Evolutionary conservation across 2,329 filamentous ascomycete genomes (phyloP), one percentile per base, ranked within the genome.

Genomic region (Drechslerella stenobrocha): DNA sequence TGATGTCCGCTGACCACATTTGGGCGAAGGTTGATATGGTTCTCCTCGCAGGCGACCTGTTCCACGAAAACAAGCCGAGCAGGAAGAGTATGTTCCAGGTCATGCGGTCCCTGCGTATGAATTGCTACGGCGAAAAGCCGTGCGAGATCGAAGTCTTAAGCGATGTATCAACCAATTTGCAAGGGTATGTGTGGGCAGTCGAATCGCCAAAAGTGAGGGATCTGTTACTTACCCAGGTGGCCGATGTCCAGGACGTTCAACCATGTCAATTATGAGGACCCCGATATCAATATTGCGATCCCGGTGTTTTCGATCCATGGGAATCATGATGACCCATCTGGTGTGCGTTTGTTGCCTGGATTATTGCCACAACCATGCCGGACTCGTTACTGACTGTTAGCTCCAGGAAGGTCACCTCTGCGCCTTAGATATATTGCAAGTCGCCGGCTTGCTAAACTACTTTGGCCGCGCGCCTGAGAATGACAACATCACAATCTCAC

Each of bases 251-350:
- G 80, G 4, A 86, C 90, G 0, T 95, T 96, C 75, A 87, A 90
- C 50, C 88, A 96, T 76, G 92, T 96, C 77, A 98, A 98, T 77
- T 98, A 98, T 77, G 90, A 97, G 77, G 93, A 98, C 74, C 85
- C 89, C 22, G 90, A 98, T 73, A 96, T 98, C 77, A 98, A 98
- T 74, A 85, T 98, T 67, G 89, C 91, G 0, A 96, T 97, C 58
- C 93, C 93, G 0, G 90, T 98, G 24, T 98, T 98, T 75, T 96
- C 92, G 0, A 98, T 98, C 37, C 95, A 98, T 73, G 93, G 93
- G 45, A 98, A 98, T 74, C 93, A 98, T 75, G 93, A 98, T 74
- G 93, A 98, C 75, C 93, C 93, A 0, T 95, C 91, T n/a, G 93
- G 93, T 7, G 77, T 77, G 73, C 35, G 75, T 73, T 35, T 15